These are phyloP conservation scores for Coleophoma crateriformis DNA, from an alignment of 2,329 filamentous ascomycete genomes.

Conservation along the genomic window DNA sequence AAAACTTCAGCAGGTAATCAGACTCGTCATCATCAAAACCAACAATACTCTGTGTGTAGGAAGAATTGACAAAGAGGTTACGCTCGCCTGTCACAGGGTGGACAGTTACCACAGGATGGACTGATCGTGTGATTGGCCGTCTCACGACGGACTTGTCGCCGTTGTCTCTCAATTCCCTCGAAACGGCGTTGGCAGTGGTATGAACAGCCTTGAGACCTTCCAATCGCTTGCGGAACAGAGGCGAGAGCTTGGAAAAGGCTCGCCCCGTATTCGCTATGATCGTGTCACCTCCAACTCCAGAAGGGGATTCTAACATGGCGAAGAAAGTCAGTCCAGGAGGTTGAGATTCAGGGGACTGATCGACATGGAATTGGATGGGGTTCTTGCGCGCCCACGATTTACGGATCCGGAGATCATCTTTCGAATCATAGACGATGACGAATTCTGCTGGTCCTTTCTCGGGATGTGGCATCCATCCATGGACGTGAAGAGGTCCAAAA, in stretches of 20 bases:
- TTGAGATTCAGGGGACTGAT: constrained; percentile 80
- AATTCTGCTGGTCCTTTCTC: constrained; percentile 37
- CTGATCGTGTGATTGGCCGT: constrained; percentile 70
- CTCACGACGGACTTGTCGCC: constrained; percentile 64
- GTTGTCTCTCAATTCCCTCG: constrained; percentile 66
- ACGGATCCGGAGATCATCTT: constrained; percentile 34
- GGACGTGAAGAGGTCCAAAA: constrained; percentile 75
- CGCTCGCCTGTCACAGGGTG: constrained; percentile 72
- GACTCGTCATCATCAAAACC: constrained; percentile 62
- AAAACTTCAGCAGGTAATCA: constrained; percentile 66
- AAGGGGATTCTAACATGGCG: constrained; percentile 73
- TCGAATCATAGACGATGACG: constrained; percentile 39
- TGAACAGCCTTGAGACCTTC: constrained; percentile 76
- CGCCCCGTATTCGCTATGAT: constrained; percentile 71
- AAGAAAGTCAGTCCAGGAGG: constrained; percentile 83
- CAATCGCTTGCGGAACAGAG: constrained; percentile 68
- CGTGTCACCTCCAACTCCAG: constrained; percentile 69
- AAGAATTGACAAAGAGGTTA: constrained; percentile 69
- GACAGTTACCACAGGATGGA: constrained; percentile 63
- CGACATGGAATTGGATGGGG: constrained; percentile 80
- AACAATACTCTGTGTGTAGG: constrained; percentile 51
- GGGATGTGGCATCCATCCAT: constrained; percentile 35
- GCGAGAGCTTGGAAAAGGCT: constrained; percentile 73
- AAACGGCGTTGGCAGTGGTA: constrained; percentile 51
- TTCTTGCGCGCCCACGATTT: constrained; percentile 38